Percentiles rank a stretch among this genome's conserved stretches.
Evolutionary conservation across 495 filamentous ascomycete species (phyloP).

Genomic region (Hapsidospora chrysogenum): DNA sequence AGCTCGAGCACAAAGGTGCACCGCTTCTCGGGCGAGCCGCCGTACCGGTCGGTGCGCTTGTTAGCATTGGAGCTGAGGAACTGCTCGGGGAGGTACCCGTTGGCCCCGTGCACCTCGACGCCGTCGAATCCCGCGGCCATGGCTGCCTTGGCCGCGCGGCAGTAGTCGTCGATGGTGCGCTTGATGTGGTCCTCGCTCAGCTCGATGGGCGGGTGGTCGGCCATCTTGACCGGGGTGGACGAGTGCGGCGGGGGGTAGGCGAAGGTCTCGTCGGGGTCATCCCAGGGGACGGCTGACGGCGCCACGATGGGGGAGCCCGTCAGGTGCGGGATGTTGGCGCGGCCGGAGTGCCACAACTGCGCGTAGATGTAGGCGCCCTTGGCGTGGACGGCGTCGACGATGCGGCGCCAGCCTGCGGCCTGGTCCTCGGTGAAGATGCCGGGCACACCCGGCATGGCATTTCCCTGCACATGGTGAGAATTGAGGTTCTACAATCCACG

Average conservation of each 20-base stretch:
- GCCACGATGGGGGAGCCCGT: conserved; percentile 13
- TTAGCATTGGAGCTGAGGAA: conserved; percentile 36
- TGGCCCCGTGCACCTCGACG: conserved; percentile 38
- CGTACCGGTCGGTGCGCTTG: conserved; percentile 32
- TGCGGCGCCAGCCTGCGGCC: conserved; percentile 28
- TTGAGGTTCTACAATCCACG: neutral
- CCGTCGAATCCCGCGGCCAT: conserved; percentile 32
- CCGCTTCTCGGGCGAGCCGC: conserved; percentile 34
- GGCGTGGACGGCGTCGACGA: conserved; percentile 34
- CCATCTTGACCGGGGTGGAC: conserved; percentile 3
- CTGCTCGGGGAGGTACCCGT: conserved; percentile 39
- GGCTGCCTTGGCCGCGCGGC: conserved; percentile 17
- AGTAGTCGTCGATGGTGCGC: conserved; percentile 18
- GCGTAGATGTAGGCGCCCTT: conserved; percentile 35
- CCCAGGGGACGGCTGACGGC: conserved; percentile 6
- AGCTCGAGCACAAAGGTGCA: conserved; percentile 28
- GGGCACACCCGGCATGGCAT: conserved; percentile 25
- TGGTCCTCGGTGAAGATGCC: conserved; percentile 33
- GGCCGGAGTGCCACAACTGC: conserved; percentile 36
- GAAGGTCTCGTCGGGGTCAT: neutral
- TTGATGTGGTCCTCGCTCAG: conserved; percentile 28
- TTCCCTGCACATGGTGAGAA: neutral
- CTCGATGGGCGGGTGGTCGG: conserved; percentile 18
- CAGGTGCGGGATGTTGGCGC: conserved; percentile 28
- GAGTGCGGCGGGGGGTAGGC: conserved; percentile 5